Base-by-base conservation (phyloP, 2,329 filamentous ascomycete genomes). In the Hymenoscyphus occultus region DNA sequence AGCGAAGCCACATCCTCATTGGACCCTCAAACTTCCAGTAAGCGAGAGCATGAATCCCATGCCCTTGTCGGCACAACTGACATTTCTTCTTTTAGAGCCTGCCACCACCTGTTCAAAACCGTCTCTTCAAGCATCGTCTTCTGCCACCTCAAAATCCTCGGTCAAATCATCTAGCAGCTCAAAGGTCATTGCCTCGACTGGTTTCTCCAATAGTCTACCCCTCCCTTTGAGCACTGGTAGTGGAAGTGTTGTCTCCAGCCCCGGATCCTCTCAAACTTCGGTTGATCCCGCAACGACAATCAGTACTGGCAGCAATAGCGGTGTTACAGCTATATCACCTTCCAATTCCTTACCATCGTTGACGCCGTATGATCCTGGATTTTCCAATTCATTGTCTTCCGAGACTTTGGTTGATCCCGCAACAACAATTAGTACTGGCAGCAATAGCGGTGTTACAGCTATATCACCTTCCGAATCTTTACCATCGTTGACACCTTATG, bases 1-100 rank as follows among this genome's bases (percentile, higher is more conserved):
- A 48, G 60, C 7, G 48, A 56, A 40, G 31, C 60, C 31, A 56
- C 60, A 13, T 62, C 60, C 14, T 62, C 60, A 56, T 61, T 42
- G n/a, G 40, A 48, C 39, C 40, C 40, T 32, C 28, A 57, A 57
- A 14, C 12, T 16, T 48, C n/a, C 54, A 22, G 59, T 61, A 54
- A 61, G 59, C 35, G 54, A 31, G 28, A 16, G 22, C n/a, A 51
- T 22, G 45, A 19, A 22, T 19, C 1, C 22, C 45, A 22, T 19
- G 4, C 22, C 45, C 12, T 51, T 9, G 7, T 51, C 22, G 22
- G 19, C 45, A 22, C 19, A 22, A 51, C 45, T 51, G 45, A 51
- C 19, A 16, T 12, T 32, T 56, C 51, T 14, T 5, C 31, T n/a
- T 57, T 31, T 14, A 57, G 54, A 31, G 5, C 54, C 32, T 35